These are phyloP conservation scores for Talaromyces pinophilus DNA, from an alignment of 2,329 filamentous ascomycete genomes.

Conservation along the genomic window DNA sequence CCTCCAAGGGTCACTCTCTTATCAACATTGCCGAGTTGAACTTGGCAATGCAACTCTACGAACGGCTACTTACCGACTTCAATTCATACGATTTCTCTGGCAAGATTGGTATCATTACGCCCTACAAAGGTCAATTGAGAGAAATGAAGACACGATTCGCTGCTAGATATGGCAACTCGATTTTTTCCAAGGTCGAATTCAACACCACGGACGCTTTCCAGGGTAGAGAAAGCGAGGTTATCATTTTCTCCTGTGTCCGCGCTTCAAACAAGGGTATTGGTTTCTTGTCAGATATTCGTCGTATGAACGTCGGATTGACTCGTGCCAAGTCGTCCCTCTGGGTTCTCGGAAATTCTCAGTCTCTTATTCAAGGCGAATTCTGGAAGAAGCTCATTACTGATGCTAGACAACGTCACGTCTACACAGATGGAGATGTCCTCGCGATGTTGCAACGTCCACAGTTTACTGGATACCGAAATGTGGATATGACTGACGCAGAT, in stretches of 20 bases:
- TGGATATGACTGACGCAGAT: slow-evolving; percentile 46
- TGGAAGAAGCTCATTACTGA: slow-evolving; percentile 87
- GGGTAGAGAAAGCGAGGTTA: slow-evolving; percentile 93
- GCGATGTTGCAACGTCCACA: slow-evolving; percentile 58
- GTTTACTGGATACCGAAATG: slow-evolving; percentile 46
- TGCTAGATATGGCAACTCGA: slow-evolving; percentile 69
- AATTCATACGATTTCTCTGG: slow-evolving; percentile 67
- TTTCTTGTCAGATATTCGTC: slow-evolving; percentile 96
- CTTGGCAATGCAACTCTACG: slow-evolving; percentile 81
- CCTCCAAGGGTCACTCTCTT: slow-evolving; percentile 82
- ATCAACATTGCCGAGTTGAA: slow-evolving; percentile 86
- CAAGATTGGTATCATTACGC: slow-evolving; percentile 96
- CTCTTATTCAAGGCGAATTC: slow-evolving; percentile 82
- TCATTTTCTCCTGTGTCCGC: slow-evolving; percentile 98
- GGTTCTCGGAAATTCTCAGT: slow-evolving; percentile 90
- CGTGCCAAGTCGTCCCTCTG: slow-evolving; percentile 95
- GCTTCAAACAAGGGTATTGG: slow-evolving; percentile 91
- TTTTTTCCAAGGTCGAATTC: slow-evolving; percentile 84
- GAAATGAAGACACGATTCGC: slow-evolving; percentile 76
- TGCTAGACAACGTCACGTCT: slow-evolving; percentile 70
- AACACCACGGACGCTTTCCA: slow-evolving; percentile 99
- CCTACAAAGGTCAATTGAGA: slow-evolving; percentile 89
- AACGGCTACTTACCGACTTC: slow-evolving; percentile 74
- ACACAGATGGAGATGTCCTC: slow-evolving; percentile 68
- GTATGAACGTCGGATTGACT: slow-evolving; percentile 98